Conservation (phyloP, 1,139 yeast genomes). For the Debaryomyces udenii region DNA sequence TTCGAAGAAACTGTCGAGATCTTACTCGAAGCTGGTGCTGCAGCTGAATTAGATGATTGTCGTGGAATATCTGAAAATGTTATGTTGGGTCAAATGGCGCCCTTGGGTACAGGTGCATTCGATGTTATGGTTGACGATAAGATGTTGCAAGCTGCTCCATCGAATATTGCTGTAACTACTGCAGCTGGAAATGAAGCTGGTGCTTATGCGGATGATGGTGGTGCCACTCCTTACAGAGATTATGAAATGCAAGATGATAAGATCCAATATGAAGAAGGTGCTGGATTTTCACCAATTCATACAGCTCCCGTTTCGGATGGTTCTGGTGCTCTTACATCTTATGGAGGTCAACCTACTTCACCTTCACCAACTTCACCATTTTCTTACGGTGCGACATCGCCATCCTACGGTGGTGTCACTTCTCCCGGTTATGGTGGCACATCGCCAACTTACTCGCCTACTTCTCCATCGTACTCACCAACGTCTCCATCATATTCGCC, state of each 20-base stretch:
- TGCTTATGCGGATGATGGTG: conserved; percentile 64
- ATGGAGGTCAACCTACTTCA: conserved; percentile 69
- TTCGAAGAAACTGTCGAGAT: conserved; percentile 99
- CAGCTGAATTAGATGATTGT: conserved; percentile 97
- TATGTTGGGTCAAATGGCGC: conserved; percentile 97
- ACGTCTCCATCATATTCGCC: conserved; percentile 75
- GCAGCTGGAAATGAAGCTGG: conserved; percentile 20
- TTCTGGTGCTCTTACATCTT: conserved; percentile 91
- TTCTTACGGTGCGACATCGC: conserved; percentile 66
- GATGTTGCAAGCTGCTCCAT: conserved; percentile 70
- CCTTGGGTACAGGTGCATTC: conserved; percentile 97
- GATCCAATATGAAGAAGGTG: conserved; percentile 77
- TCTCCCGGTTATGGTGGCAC: conserved; percentile 61
- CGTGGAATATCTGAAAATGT: conserved; percentile 98
- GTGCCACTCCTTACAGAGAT: conserved; percentile 91
- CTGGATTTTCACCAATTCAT: conserved; percentile 92
- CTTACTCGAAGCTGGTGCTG: conserved; percentile 95
- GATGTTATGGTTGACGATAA: conserved; percentile 95
- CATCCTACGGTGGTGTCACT: conserved; percentile 55
- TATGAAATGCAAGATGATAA: conserved; percentile 78
- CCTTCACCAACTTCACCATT: conserved; percentile 62
- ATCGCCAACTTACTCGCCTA: conserved; percentile 60
- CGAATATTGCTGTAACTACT: conserved; percentile 52
- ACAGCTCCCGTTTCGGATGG: conserved; percentile 83
- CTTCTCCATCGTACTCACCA: conserved; percentile 75